Conservation (phyloP, 768 basidiomycete species). For the Tylopilus vinaceipallidus region DNA sequence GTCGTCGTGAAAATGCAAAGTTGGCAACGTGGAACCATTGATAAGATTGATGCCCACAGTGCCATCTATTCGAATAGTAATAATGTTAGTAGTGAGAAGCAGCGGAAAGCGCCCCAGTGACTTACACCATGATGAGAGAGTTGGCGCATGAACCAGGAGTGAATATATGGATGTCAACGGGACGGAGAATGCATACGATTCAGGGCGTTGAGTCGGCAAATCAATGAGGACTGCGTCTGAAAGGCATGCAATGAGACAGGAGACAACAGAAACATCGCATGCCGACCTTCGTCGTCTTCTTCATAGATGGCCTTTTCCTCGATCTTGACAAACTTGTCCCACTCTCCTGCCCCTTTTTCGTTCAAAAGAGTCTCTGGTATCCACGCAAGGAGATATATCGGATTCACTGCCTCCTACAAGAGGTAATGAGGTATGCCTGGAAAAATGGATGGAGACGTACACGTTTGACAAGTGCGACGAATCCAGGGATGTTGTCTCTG, state of each 20-base stretch:
- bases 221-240: slow-evolving; percentile 84
- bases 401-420: slow-evolving; percentile 66
- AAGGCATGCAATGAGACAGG: slow-evolving; percentile 7
- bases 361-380: slow-evolving; percentile 85
- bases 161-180: slow-evolving; percentile 88
- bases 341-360: slow-evolving; percentile 79
- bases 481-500: slow-evolving; percentile 92
- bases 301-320: slow-evolving; percentile 60
- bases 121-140: slow-evolving; percentile 81
- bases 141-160: slow-evolving; percentile 80
- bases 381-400: slow-evolving; percentile 86
- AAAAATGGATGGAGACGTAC: slow-evolving; percentile 42
- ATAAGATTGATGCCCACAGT: slow-evolving; percentile 87
- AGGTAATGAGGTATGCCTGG: slow-evolving; percentile 8
- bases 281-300: slow-evolving; percentile 73
- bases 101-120: slow-evolving; percentile 17
- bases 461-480: slow-evolving; percentile 87
- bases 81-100: background rate
- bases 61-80: slow-evolving; percentile 54
- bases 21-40: slow-evolving; percentile 81
- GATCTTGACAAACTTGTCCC: slow-evolving; percentile 86
- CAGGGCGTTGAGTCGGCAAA: slow-evolving; percentile 76
- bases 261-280: background rate
- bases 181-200: slow-evolving; percentile 95
- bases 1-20: slow-evolving; percentile 95